Percentiles rank a stretch among this genome's conserved stretches.
phyloP scores from a whole-genome alignment of 2,329 filamentous ascomycete genomes.

The Capronia coronata region DNA sequence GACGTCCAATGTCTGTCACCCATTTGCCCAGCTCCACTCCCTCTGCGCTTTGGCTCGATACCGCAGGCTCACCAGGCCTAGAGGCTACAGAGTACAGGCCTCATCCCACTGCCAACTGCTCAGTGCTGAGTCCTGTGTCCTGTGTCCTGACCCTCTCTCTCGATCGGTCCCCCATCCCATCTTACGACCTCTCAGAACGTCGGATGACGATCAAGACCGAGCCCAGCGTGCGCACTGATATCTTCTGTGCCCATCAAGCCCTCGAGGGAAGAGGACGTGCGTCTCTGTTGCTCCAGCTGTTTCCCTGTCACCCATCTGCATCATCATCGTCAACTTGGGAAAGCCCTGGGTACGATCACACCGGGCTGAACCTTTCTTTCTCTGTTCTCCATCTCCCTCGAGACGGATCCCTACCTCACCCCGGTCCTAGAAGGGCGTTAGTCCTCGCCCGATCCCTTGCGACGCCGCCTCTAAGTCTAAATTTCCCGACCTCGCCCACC shows the following conservation, averaged over 20 bases:
- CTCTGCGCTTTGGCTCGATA: not conserved
- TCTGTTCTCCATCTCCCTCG: slow-evolving; percentile 5
- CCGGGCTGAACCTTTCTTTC: not conserved
- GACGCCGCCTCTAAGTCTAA: slow-evolving; percentile 21
- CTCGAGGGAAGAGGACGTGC: slow-evolving; percentile 7
- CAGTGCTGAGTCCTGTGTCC: too few species aligned
- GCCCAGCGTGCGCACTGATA: slow-evolving; percentile 6
- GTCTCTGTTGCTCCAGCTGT: slow-evolving; percentile 19
- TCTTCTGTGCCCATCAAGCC: not conserved
- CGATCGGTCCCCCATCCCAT: not conserved
- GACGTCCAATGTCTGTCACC: slow-evolving; percentile 2
- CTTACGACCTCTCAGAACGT: not conserved
- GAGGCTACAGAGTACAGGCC: not conserved
- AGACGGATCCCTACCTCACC: slow-evolving; percentile 11
- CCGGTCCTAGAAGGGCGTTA: slow-evolving; percentile 12
- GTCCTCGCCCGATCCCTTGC: slow-evolving; percentile 22
- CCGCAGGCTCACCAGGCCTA: not conserved
- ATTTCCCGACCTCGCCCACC: slow-evolving; percentile 17
- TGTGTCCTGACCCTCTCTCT: not conserved
- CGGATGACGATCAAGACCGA: not conserved
- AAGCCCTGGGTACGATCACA: not conserved
- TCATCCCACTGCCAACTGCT: too few species aligned
- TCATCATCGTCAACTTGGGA: slow-evolving; percentile 8
- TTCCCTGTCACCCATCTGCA: slow-evolving; percentile 17
- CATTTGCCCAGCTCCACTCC: not conserved